These are phyloP conservation scores for Colletotrichum cordylinicola DNA, from an alignment of 2,329 filamentous ascomycete species.

Conservation along the genomic window DNA sequence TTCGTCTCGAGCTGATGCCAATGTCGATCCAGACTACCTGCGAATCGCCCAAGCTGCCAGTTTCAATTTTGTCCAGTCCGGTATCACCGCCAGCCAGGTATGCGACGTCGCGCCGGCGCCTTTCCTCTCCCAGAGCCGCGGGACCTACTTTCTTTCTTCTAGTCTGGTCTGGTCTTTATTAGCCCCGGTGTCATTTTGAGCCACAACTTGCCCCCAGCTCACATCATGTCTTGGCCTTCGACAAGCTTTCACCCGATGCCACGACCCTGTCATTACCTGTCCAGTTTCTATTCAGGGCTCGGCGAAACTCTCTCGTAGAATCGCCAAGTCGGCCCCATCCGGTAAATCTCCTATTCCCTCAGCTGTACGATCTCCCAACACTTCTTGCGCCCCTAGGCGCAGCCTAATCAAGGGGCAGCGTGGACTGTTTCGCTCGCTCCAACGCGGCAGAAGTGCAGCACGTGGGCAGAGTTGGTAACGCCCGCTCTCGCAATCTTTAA, in stretches of 20 bases:
- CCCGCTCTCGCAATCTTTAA: not conserved
- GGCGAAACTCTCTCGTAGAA: not conserved
- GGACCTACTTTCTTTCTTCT: not conserved
- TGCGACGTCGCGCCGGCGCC: not conserved
- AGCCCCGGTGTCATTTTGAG: not conserved
- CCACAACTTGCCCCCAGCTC: not conserved
- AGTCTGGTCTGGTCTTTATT: not conserved
- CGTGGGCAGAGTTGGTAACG: not conserved
- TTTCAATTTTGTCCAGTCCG: not conserved
- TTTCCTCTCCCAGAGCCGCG: not conserved
- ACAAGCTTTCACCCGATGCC: constrained; percentile 10
- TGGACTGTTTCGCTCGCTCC: not conserved
- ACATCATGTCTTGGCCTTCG: not conserved
- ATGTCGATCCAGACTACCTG: not conserved
- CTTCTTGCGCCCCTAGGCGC: not conserved
- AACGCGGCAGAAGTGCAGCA: not conserved
- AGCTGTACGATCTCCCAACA: not conserved
- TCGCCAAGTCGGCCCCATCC: not conserved
- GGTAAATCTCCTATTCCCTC: not conserved
- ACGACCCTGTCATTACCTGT: not conserved
- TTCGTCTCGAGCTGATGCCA: not conserved
- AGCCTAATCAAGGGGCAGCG: not conserved
- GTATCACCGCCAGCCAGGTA: not conserved
- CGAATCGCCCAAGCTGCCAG: not conserved
- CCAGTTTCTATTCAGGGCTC: not conserved